phyloP scores from a whole-genome alignment of 1,284 basidiomycete species.

The Coriolopsis trogii region DNA sequence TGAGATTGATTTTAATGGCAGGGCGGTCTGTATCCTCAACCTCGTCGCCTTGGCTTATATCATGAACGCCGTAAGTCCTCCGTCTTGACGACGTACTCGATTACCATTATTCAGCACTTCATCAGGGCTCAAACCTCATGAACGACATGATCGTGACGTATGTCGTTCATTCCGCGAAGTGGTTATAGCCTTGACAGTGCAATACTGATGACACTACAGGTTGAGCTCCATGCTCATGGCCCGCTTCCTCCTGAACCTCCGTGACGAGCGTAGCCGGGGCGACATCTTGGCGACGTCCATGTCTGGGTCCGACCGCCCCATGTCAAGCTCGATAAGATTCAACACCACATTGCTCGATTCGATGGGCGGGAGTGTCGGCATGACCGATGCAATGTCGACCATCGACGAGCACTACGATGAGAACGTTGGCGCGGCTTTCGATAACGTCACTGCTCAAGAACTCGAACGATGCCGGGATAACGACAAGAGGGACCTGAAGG shows the following conservation, averaged over 20 bases:
- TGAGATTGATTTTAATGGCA: neutral
- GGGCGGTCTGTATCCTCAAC: conserved; percentile 19
- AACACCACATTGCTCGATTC: neutral
- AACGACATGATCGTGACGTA: conserved; percentile 24
- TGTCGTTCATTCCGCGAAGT: neutral
- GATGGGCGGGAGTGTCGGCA: conserved; percentile 1
- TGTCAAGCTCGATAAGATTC: conserved; percentile 1
- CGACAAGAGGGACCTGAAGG: neutral
- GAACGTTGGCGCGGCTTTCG: neutral
- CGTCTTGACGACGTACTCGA: too few relatives aligned
- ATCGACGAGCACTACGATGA: neutral
- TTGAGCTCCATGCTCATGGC: conserved; percentile 22
- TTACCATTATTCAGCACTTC: neutral
- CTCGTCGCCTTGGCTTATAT: conserved; percentile 17
- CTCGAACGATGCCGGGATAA: neutral
- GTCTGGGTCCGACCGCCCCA: neutral
- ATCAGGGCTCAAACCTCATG: conserved; percentile 17
- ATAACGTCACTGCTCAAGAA: neutral
- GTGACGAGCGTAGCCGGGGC: conserved; percentile 10
- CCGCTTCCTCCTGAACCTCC: conserved; percentile 25
- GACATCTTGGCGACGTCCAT: neutral
- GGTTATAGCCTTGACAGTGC: neutral
- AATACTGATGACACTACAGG: neutral
- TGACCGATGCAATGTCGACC: neutral
- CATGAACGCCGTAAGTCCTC: conserved; percentile 7